Evolutionary conservation across 257 asterid genomes (phyloP).

Genomic region (Osmanthus fragrans): DNA sequence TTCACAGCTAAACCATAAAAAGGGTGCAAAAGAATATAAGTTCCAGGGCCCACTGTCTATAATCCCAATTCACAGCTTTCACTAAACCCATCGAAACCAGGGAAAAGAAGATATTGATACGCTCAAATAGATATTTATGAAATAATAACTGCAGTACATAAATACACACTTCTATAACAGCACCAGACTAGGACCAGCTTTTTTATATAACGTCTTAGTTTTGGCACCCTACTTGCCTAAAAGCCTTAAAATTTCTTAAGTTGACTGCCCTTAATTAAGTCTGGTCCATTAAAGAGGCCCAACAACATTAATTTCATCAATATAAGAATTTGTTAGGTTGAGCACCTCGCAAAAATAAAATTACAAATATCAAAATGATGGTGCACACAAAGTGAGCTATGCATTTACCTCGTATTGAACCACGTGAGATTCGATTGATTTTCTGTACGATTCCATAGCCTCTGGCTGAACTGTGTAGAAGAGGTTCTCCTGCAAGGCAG

Average conservation of each 20-base stretch:
- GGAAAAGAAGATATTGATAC: neutral
- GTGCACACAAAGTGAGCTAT: conserved; percentile 10
- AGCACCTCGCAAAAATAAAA: neutral
- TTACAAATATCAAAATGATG: conserved; percentile 6
- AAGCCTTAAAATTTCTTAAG: conserved; percentile 15
- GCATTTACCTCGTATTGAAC: conserved; percentile 65
- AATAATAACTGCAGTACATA: neutral
- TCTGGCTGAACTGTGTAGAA: conserved; percentile 70
- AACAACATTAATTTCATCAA: conserved; percentile 2
- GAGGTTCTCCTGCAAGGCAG: conserved; percentile 64
- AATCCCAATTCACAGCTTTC: neutral
- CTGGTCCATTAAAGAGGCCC: conserved; percentile 18
- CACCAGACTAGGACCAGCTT: conserved; percentile 3
- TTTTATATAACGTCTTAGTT: neutral
- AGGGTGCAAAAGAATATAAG: neutral
- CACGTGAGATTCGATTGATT: conserved; percentile 60
- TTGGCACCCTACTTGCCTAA: conserved; percentile 6
- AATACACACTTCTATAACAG: conserved; percentile 5
- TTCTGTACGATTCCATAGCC: conserved; percentile 67
- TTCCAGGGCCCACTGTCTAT: neutral
- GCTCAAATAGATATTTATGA: neutral
- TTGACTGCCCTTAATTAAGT: conserved; percentile 3
- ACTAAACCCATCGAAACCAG: neutral
- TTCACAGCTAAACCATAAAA: neutral
- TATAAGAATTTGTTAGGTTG: neutral